phyloP scores from a whole-genome alignment of 441 rosid genomes.

The Raphanus hybrid region DNA sequence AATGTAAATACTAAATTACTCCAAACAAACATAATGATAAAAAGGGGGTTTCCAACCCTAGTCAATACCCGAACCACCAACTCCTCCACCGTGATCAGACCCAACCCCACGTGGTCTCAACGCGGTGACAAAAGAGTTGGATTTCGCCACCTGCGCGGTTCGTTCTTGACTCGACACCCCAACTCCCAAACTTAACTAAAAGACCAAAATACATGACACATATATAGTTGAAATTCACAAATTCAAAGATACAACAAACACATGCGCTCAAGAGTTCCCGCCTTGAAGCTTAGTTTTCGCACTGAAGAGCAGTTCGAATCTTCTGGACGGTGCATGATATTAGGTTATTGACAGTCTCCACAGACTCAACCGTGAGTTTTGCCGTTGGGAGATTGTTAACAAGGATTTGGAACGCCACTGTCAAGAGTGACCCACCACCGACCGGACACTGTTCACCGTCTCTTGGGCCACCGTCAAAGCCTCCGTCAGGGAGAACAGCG shows the following conservation, averaged over 20 bases:
- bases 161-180: constrained; percentile 99
- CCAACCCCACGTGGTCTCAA: constrained; percentile 27
- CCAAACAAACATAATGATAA: not conserved
- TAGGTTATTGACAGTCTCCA: constrained; percentile 59
- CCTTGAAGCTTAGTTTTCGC: constrained; percentile 57
- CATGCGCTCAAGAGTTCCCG: not conserved
- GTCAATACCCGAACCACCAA: constrained; percentile 99
- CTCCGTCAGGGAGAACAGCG: constrained; percentile 80
- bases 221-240: constrained; percentile 13
- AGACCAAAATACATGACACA: constrained; percentile 1
- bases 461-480: constrained; percentile 25
- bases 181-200: constrained; percentile 19
- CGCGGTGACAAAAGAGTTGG: constrained; percentile 55
- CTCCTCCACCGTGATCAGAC: constrained; percentile 51
- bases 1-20: no score
- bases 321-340: constrained; percentile 61
- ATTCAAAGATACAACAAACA: not conserved
- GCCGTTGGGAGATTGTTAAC: constrained; percentile 60
- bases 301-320: constrained; percentile 75
- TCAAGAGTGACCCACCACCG: constrained; percentile 51
- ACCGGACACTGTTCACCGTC: constrained; percentile 27
- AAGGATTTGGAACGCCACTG: constrained; percentile 85
- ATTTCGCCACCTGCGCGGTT: constrained; percentile 66
- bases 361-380: constrained; percentile 61
- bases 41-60: constrained; percentile 55